phyloP scores from a whole-genome alignment of 768 basidiomycete species.

The Infundibulicybe gibba region DNA sequence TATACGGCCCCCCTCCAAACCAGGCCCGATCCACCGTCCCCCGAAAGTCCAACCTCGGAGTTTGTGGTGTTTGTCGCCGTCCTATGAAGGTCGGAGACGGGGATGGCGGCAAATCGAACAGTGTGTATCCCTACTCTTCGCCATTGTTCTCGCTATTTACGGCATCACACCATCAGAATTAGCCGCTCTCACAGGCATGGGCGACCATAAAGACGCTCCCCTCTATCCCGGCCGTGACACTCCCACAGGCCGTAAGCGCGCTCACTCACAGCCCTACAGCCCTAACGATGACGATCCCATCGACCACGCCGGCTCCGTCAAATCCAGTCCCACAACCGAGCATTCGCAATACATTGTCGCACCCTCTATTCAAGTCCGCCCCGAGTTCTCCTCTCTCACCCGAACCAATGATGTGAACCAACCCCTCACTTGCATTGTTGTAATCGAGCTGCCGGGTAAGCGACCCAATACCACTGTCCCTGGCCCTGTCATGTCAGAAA shows the following conservation, averaged over 20 bases:
- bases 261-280: slow-evolving; percentile 46
- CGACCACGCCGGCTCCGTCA: slow-evolving; percentile 52
- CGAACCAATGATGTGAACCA: slow-evolving; percentile 69
- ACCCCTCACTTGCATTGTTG: slow-evolving; percentile 89
- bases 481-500: slow-evolving; percentile 49
- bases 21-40: slow-evolving; percentile 52
- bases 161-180: slow-evolving; percentile 55
- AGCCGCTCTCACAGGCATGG: slow-evolving; percentile 90
- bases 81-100: slow-evolving; percentile 96
- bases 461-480: slow-evolving; percentile 49
- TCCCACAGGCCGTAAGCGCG: slow-evolving; percentile 38
- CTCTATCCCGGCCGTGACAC: slow-evolving; percentile 73
- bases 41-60: slow-evolving; percentile 79
- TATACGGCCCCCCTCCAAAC: slow-evolving; percentile 84
- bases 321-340: slow-evolving; percentile 37
- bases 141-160: slow-evolving; percentile 5
- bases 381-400: slow-evolving; percentile 84
- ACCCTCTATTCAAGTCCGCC: slow-evolving; percentile 89
- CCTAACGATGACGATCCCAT: slow-evolving; percentile 86
- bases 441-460: slow-evolving; percentile 88
- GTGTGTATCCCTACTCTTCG: slow-evolving; percentile 41
- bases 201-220: slow-evolving; percentile 48
- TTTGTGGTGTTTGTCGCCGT: slow-evolving; percentile 94
- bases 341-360: slow-evolving; percentile 76
- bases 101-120: slow-evolving; percentile 84